Evolutionary conservation across 1,284 basidiomycete species (phyloP).

Genomic region (Volvariella surrecta): DNA sequence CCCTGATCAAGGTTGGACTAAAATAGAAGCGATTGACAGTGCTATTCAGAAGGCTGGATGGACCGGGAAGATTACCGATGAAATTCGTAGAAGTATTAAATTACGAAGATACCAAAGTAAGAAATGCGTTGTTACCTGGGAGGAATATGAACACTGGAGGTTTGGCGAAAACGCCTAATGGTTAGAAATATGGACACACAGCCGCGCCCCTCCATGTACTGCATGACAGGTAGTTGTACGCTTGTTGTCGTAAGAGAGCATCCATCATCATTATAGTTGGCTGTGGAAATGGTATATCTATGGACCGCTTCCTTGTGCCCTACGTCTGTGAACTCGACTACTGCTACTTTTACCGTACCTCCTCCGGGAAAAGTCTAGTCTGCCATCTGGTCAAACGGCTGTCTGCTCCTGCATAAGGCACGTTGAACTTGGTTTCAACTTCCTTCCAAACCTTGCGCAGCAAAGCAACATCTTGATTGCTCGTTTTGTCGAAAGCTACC

Average conservation of each 20-base stretch:
- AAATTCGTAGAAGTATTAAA: slow-evolving; percentile 68
- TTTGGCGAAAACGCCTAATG: no score
- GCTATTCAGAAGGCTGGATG: slow-evolving; percentile 93
- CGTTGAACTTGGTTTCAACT: slow-evolving; percentile 44
- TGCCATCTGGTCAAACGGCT: slow-evolving; percentile 37
- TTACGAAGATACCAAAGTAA: slow-evolving; percentile 84
- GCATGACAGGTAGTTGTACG: no score
- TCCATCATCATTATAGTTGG: no score
- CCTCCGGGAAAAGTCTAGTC: slow-evolving; percentile 27
- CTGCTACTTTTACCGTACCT: neutral
- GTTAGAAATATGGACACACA: no score
- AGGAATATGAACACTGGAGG: slow-evolving; percentile 74
- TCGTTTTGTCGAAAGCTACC: slow-evolving; percentile 50
- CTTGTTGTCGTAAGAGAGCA: no score
- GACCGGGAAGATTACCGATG: slow-evolving; percentile 76
- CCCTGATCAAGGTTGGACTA: slow-evolving; percentile 89
- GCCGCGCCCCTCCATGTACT: no score
- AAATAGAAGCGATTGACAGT: slow-evolving; percentile 81
- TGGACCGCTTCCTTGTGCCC: no score
- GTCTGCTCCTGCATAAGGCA: slow-evolving; percentile 29
- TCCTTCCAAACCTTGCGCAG: slow-evolving; percentile 46
- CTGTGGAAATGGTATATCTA: no score
- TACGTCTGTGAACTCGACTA: no score
- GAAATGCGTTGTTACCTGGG: slow-evolving; percentile 64
- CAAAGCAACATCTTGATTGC: slow-evolving; percentile 34